A percentile compares a stretch with the other conserved stretches of the same genome.
Conservation (phyloP, 768 basidiomycete genomes). For the Heimioporus sp. region DNA sequence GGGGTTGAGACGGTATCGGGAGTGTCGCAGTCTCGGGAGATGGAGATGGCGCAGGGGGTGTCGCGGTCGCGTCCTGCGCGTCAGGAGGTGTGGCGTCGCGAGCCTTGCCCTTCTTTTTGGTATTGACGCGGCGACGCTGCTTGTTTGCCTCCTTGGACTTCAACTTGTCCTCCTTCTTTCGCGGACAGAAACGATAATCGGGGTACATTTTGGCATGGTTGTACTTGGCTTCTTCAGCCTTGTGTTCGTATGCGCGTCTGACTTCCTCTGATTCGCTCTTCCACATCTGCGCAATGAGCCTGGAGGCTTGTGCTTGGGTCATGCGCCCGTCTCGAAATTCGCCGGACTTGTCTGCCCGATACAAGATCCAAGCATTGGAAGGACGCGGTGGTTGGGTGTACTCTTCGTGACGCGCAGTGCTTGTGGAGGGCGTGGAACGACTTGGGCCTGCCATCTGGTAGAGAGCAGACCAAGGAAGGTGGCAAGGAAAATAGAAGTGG, state of each 20-base stretch:
- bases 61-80: neutral
- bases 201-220: slow-evolving; percentile 41
- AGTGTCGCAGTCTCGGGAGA: too few relatives aligned
- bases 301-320: slow-evolving; percentile 65
- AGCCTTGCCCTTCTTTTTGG: slow-evolving; percentile 6
- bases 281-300: slow-evolving; percentile 64
- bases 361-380: slow-evolving; percentile 82
- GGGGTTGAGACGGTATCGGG: too few relatives aligned
- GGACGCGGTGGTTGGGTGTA: slow-evolving; percentile 55
- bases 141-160: slow-evolving; percentile 40
- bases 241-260: slow-evolving; percentile 50
- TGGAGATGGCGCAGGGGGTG: neutral
- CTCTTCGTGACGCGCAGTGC: slow-evolving; percentile 6
- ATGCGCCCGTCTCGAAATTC: slow-evolving; percentile 25
- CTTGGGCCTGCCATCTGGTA: slow-evolving; percentile 23
- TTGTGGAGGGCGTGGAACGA: slow-evolving; percentile 1
- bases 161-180: slow-evolving; percentile 51
- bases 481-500: slow-evolving; percentile 4
- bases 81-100: slow-evolving; percentile 16
- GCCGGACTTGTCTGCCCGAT: slow-evolving; percentile 58
- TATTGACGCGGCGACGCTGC: slow-evolving; percentile 27
- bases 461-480: slow-evolving; percentile 5
- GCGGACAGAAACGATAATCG: slow-evolving; percentile 55
- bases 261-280: slow-evolving; percentile 47
- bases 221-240: slow-evolving; percentile 53